Conservation (phyloP, 768 basidiomycete genomes). For the Symmetrospora coprosmae region DNA sequence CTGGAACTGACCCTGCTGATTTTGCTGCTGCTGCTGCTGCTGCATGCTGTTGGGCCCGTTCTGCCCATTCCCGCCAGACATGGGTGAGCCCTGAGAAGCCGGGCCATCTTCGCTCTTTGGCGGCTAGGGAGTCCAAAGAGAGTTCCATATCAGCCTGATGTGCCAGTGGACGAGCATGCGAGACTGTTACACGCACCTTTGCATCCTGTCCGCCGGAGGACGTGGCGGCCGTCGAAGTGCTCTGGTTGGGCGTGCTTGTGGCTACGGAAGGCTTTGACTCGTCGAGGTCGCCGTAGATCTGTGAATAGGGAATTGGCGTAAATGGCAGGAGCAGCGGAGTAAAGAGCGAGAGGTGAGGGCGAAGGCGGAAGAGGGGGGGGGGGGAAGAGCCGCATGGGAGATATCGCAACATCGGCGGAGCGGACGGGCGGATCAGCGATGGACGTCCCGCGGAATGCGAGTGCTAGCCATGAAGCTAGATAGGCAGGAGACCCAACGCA, state of each 20-base stretch:
- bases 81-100: too few relatives aligned
- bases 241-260: not conserved
- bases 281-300: constrained; percentile 14
- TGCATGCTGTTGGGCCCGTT: not conserved
- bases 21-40: not conserved
- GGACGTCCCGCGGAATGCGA: too few relatives aligned
- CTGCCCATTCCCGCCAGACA: not conserved
- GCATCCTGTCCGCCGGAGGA: not conserved
- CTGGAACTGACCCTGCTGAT: too few relatives aligned
- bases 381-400: too few relatives aligned
- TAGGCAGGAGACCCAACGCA: not conserved
- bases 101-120: not conserved
- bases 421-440: too few relatives aligned
- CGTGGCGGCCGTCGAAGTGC: not conserved
- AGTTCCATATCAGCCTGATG: not conserved
- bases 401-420: too few relatives aligned
- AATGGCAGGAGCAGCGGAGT: too few relatives aligned
- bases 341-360: too few relatives aligned
- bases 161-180: not conserved
- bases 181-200: not conserved
- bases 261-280: constrained; percentile 9
- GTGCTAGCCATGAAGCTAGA: too few relatives aligned
- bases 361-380: too few relatives aligned
- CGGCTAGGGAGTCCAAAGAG: not conserved
- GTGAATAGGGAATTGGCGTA: not conserved